These are phyloP conservation scores for Basidioascus undulatus DNA, from an alignment of 768 basidiomycete species.

Conservation along the genomic window DNA sequence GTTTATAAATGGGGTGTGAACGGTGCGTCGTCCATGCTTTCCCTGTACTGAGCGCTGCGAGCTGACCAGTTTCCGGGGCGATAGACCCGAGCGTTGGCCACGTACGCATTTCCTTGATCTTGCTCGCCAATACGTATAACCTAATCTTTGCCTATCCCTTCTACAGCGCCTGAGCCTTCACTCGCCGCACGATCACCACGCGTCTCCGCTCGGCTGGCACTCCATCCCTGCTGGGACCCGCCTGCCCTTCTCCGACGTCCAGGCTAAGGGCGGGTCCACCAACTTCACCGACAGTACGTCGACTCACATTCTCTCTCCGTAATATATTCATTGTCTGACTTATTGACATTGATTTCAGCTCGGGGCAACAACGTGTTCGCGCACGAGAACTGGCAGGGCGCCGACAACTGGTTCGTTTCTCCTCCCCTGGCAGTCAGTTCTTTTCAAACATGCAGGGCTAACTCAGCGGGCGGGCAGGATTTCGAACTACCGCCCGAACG, in stretches of 20 bases:
- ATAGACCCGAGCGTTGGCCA: too few species aligned
- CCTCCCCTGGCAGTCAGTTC: too few species aligned
- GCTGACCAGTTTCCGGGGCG: too few species aligned
- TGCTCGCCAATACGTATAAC: too few species aligned
- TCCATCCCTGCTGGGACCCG: slow-evolving; percentile 46
- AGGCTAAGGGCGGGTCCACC: slow-evolving; percentile 12
- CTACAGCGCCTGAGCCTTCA: too few species aligned
- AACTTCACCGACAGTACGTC: slow-evolving; percentile 24
- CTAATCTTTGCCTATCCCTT: too few species aligned
- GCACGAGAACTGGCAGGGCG: slow-evolving; percentile 78
- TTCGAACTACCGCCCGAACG: slow-evolving; percentile 65
- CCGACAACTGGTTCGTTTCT: slow-evolving; percentile 32
- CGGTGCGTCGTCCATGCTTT: slow-evolving; percentile 39
- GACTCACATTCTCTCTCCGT: slow-evolving; percentile 19
- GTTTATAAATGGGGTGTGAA: slow-evolving; percentile 57
- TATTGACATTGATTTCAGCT: too few species aligned
- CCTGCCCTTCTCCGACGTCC: slow-evolving; percentile 24
- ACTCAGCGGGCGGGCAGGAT: too few species aligned
- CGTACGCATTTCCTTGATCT: too few species aligned
- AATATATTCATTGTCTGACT: not conserved
- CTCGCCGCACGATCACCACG: slow-evolving; percentile 47
- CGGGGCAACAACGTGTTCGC: slow-evolving; percentile 44
- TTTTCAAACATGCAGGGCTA: too few species aligned
- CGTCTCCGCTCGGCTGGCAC: slow-evolving; percentile 85
- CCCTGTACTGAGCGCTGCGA: too few species aligned